phyloP scores from a whole-genome alignment of 305 asterid species.

The Fraxinus baroniana region DNA sequence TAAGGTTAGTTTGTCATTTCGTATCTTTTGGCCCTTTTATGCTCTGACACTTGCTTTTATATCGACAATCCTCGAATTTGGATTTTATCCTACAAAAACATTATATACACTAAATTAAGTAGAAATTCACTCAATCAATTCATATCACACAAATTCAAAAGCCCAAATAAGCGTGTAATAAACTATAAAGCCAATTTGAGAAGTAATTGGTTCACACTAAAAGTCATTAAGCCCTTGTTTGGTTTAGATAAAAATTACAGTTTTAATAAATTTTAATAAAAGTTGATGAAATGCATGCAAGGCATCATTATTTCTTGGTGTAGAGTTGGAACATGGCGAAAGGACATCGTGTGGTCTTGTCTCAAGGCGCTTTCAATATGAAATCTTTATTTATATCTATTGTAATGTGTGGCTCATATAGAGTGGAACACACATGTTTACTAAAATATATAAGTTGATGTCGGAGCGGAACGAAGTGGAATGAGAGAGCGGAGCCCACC shows the following conservation, averaged over 20 bases:
- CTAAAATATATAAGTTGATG: too few species aligned
- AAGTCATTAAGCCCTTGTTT: neutral
- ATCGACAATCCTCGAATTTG: neutral
- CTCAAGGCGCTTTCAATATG: conserved; percentile 26
- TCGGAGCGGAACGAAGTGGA: too few species aligned
- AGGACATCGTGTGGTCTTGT: conserved; percentile 15
- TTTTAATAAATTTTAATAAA: too few species aligned
- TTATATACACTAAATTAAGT: neutral
- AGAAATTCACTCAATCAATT: neutral
- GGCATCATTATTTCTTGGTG: conserved; percentile 29
- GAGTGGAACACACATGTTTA: too few species aligned
- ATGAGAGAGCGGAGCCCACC: too few species aligned
- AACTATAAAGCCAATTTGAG: neutral
- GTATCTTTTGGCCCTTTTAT: neutral
- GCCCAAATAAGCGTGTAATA: neutral
- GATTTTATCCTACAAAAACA: neutral
- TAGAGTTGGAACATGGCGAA: neutral
- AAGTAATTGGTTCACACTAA: conserved; percentile 6
- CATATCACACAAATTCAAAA: too few species aligned
- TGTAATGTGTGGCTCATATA: too few species aligned
- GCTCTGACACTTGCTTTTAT: neutral
- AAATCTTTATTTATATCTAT: neutral
- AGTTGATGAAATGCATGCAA: conserved; percentile 18
- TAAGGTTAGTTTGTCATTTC: neutral
- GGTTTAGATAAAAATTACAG: too few species aligned